Base-by-base conservation (phyloP, 176 grass and related monocot species). In the Melocanna baccifera region DNA sequence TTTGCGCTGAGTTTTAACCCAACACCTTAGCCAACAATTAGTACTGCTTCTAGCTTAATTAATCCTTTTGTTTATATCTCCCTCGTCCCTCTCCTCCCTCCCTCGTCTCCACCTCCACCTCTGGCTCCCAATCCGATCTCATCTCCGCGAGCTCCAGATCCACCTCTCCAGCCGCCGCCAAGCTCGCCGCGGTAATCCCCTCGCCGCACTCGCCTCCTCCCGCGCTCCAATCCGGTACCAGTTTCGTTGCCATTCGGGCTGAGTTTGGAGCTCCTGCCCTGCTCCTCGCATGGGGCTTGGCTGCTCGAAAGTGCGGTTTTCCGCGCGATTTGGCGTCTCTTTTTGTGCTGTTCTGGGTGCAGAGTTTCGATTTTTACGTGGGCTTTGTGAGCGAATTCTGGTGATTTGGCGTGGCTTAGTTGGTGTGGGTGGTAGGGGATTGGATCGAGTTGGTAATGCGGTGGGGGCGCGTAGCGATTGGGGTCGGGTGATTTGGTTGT, bases 91-190 rank as follows among this genome's bases (percentile, higher is more conserved):
- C 53, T 45, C 55, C 55, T 6, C 22, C 55, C 55, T 6, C 22
- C 56, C 55, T n/a, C 39, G 2, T 1, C 64, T 81, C 56, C 83
- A 30, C 18, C 82, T 67, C 87, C 77, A 69, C 78, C 71, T 12
- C 53, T 74, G 15, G 19, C 64, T 71, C 58, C 55, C 67, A 82
- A 73, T 34, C 74, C 74, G 66, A 78, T 81, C 84, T 71, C 79
- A 83, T 87, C 84, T 46, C 29, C 57, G 69, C 82, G 2, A 40
- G 34, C 74, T 40, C 76, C 82, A 89, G 87, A 89, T 81, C 87
- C 87, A 14, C 75, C 52, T 50, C 57, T 55, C 46, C 57, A 9
- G 13, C 74, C 12, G 75, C n/a, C 75, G 28, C 6, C 46, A 45
- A 90, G 78, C 73, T 78, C 65, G 7, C 28, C 56, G 23, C 11